Evolutionary conservation across 169 alveolate genomes (phyloP), one percentile per base, ranked within the genome.

Genomic region (Sarcocystis neurona): DNA sequence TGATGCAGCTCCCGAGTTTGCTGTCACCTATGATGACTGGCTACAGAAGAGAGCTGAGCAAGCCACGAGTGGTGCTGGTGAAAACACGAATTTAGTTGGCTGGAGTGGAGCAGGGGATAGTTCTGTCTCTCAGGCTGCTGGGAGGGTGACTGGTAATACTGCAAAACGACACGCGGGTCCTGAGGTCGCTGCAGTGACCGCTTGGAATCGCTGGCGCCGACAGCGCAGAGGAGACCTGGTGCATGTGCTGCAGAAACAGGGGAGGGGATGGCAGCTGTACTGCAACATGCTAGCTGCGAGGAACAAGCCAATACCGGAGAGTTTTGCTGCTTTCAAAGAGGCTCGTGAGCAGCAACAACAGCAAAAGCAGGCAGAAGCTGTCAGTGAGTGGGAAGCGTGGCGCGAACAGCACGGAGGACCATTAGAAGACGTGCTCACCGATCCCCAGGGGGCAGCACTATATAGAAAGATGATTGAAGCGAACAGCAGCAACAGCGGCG

Each of bases 1-100:
- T 18, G 90, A 74, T 18, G 74, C 85, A 20, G 27, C 75, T 37
- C 10, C 32, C 39, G 58, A 86, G 39, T 32, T 84, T 56, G 80
- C 89, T 15, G 86, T 48, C 48, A 86, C 90, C 6, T 82, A 68
- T n/a, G 90, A 86, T n/a, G 90, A 70, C n/a, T 86, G 90, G 90
- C n/a, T n/a, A n/a, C n/a, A n/a, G n/a, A n/a, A n/a, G n/a, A n/a
- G n/a, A n/a, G n/a, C n/a, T n/a, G n/a, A n/a, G n/a, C n/a, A n/a
- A n/a, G 75, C 90, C 37, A 27, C 58, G 12, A 56, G 90, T 68
- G 84, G 84, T 37, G 34, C 66, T 32, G 84, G 74, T 66, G 85
- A n/a, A n/a, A 30, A 74, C 68, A 86, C 39, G 60, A 82, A 86
- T n/a, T 86, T 85, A 85, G 90, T 74, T 46, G 90, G 90, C 2